Base-by-base conservation (phyloP, 75 land plant species). In the Pinus tabuliformis region DNA sequence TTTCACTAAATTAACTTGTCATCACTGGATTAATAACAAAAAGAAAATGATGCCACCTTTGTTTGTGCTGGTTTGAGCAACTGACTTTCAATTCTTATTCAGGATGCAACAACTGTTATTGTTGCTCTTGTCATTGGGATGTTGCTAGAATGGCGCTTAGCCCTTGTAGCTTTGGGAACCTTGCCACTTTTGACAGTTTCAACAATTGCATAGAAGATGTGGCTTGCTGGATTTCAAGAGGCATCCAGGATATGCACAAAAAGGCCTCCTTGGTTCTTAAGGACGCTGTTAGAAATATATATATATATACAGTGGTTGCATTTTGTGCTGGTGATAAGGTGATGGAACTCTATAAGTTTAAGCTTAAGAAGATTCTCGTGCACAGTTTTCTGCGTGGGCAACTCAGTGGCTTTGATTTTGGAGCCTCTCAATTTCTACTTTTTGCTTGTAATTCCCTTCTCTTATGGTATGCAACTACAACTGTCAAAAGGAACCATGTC, bases 221-320 rank as follows among this genome's bases (percentile, higher is more conserved):
- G 99, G 98, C 90, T 95, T 79, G 89, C 91, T 85, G 99, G 99
- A 58, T 97, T 97, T 93, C 99, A 37, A 92, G 92, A 63, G 98
- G 98, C 56, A 91, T 97, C 22, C 93, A 91, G 77, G 94, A 93
- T 79, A 93, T 91, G 90, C 99, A 97, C 62, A 84, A 86, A 64
- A 95, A 93, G 61, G 96, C 99, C 13, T 87, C 95, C 75, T 80
- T 90, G 77, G 93, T 97, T 57, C 85, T 97, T 28, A 98, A 97
- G 80, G 96, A 97, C 84, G 98, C 98, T 58, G 98, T 97, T 12
- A 83, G 96, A 66, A 93, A 97, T 78, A 97, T 97, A n/a, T 26
- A 26, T 26, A 26, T 26, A 26, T 96, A 95, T 81, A 97, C 98
- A 52, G 92, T 97, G 42, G 96, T 95, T 26, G 91, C 99, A 36